Percentiles rank a stretch among this genome's conserved stretches.
Evolutionary conservation across 371 early-diverging fungal species (phyloP).

Genomic region (Thermomucor indicae-seudaticae): DNA sequence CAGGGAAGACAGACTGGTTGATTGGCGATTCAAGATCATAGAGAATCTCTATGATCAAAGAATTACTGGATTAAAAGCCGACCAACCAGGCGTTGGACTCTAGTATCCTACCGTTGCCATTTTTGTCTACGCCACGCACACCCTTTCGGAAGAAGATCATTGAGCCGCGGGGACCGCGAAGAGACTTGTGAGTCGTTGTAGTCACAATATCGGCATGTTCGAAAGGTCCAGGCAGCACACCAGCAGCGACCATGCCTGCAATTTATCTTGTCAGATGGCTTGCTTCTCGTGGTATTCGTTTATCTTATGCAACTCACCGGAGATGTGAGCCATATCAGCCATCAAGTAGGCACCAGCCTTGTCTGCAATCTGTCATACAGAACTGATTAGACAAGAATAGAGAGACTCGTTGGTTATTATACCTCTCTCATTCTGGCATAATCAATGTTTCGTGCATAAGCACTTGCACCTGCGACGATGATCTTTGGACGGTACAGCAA

Average conservation of each 20-base stretch:
- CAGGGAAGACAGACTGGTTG: slow-evolving; percentile 98
- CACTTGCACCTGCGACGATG: slow-evolving; percentile 97
- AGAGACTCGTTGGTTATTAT: no score
- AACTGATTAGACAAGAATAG: no score
- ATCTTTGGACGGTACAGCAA: slow-evolving; percentile 94
- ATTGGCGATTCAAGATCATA: slow-evolving; percentile 93
- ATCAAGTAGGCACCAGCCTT: slow-evolving; percentile 89
- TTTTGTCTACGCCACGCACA: slow-evolving; percentile 75
- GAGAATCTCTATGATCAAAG: slow-evolving; percentile 49
- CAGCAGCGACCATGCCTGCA: slow-evolving; percentile 85
- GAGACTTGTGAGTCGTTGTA: slow-evolving; percentile 99
- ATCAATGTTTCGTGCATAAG: slow-evolving; percentile 96
- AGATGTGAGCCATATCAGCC: slow-evolving; percentile 99
- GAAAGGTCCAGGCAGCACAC: slow-evolving; percentile 88
- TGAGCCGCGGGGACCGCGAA: slow-evolving; percentile 98
- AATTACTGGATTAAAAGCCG: no score
- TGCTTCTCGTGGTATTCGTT: slow-evolving; percentile 33
- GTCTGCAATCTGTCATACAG: slow-evolving; percentile 89
- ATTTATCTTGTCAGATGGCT: no score
- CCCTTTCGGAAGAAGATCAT: slow-evolving; percentile 99
- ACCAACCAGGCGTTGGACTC: no score
- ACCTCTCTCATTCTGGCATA: slow-evolving; percentile 90
- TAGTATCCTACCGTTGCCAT: slow-evolving; percentile 73
- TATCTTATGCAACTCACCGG: no score
- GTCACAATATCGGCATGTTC: slow-evolving; percentile 98